Percentiles rank a stretch among this genome's conserved stretches.
Conservation (phyloP, 345 rosid species). For the Nasturtium officinale region DNA sequence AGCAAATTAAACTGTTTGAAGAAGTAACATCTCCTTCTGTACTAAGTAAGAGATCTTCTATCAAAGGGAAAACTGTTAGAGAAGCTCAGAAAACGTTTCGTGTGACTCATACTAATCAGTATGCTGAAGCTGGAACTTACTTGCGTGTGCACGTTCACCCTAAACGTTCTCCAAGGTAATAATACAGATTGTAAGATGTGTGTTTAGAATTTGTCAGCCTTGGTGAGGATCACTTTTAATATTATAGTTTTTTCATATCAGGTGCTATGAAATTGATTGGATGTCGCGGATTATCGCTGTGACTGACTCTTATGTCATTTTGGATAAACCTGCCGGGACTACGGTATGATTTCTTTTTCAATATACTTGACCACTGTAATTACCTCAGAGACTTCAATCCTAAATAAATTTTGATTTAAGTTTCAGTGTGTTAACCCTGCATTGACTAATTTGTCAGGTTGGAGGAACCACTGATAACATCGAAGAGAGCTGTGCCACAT, state of each 20-base stretch:
- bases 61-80: conserved; percentile 81
- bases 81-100: conserved; percentile 94
- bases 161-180: conserved; percentile 85
- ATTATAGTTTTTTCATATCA: conserved; percentile 25
- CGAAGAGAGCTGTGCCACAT: conserved; percentile 93
- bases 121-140: conserved; percentile 81
- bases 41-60: conserved; percentile 64
- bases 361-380: background rate
- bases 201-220: background rate
- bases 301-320: conserved; percentile 72
- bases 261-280: conserved; percentile 96
- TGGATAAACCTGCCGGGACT: conserved; percentile 96
- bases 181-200: background rate
- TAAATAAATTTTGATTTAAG: background rate
- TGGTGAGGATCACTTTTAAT: background rate
- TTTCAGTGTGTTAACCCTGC: conserved; percentile 1
- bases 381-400: background rate
- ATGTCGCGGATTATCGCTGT: conserved; percentile 72
- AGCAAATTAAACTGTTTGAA: conserved; percentile 62
- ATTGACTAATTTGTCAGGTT: conserved; percentile 50
- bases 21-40: conserved; percentile 69
- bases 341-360: conserved; percentile 55
- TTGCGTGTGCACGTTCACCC: conserved; percentile 92
- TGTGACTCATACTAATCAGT: conserved; percentile 58
- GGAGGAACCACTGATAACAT: conserved; percentile 94